A percentile compares a stretch with the other conserved stretches of the same genome.
These are phyloP conservation scores for Claviceps maximensis DNA, from an alignment of 2,329 filamentous ascomycete genomes.

Conservation along the genomic window DNA sequence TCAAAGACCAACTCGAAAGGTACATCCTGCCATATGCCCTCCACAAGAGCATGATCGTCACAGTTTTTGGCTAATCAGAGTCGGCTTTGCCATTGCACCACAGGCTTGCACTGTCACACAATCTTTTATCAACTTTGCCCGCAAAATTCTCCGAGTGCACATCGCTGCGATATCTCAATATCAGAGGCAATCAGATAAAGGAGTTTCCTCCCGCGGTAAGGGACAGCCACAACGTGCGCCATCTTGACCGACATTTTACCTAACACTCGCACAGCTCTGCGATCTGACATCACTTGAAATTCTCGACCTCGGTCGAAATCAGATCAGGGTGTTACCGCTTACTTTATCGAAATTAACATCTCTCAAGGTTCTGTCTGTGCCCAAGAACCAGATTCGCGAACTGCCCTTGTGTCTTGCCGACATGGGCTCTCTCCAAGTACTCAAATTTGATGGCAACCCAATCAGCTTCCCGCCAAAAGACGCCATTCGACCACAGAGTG, in stretches of 20 bases:
- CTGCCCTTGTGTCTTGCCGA: slow-evolving; percentile 75
- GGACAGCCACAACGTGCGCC: neutral
- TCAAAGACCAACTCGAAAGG: slow-evolving; percentile 62
- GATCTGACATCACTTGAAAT: slow-evolving; percentile 81
- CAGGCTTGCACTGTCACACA: slow-evolving; percentile 72
- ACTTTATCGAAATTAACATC: slow-evolving; percentile 72
- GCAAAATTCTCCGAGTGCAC: slow-evolving; percentile 61
- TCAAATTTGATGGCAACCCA: slow-evolving; percentile 84
- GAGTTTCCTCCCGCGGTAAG: slow-evolving; percentile 46
- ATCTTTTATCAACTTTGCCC: slow-evolving; percentile 58
- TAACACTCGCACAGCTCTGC: slow-evolving; percentile 50
- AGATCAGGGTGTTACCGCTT: slow-evolving; percentile 61
- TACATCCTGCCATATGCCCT: slow-evolving; percentile 18
- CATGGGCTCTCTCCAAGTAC: slow-evolving; percentile 76
- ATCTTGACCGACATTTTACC: slow-evolving; percentile 11
- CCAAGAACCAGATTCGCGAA: slow-evolving; percentile 75
- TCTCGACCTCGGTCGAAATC: slow-evolving; percentile 82
- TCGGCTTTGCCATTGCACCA: neutral
- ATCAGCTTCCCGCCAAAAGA: slow-evolving; percentile 67
- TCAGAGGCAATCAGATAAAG: slow-evolving; percentile 60
- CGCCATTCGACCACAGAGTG: slow-evolving; percentile 45
- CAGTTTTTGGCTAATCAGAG: neutral
- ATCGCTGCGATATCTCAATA: slow-evolving; percentile 66
- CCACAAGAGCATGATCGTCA: neutral
- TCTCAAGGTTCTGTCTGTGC: slow-evolving; percentile 77